A percentile compares a stretch with the other conserved stretches of the same genome.
These are phyloP conservation scores for Kluyveromyces sp. DNA, from an alignment of 1,139 yeast species.

Conservation along the genomic window DNA sequence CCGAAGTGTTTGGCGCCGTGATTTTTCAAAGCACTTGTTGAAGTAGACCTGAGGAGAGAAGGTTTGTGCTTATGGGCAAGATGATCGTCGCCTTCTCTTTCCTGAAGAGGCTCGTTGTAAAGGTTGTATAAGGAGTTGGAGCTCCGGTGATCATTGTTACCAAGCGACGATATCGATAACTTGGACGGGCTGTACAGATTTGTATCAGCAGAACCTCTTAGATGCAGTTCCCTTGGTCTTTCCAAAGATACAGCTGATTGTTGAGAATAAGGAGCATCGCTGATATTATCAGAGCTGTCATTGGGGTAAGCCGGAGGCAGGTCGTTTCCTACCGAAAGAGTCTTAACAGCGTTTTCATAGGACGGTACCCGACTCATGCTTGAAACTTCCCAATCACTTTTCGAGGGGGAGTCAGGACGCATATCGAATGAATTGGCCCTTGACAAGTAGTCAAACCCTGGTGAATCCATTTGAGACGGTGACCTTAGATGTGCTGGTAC, in stretches of 20 bases:
- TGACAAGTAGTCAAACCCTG: conserved; percentile 51
- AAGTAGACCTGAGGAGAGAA: conserved; percentile 8
- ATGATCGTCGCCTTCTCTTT: conserved; percentile 10
- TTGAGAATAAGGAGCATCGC: background rate
- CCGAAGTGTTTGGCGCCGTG: conserved; percentile 21
- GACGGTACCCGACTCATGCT: conserved; percentile 70
- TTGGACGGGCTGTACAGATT: conserved; percentile 14
- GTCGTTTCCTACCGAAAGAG: conserved; percentile 41
- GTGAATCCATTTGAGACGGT: conserved; percentile 39
- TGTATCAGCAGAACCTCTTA: conserved; percentile 14
- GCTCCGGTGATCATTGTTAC: conserved; percentile 23
- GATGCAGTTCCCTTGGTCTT: conserved; percentile 19
- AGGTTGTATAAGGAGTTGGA: conserved; percentile 17
- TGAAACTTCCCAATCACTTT: conserved; percentile 38
- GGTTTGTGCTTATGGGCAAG: background rate
- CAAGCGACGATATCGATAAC: conserved; percentile 15
- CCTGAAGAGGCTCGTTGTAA: conserved; percentile 11
- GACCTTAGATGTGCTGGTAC: conserved; percentile 25
- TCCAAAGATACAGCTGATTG: conserved; percentile 11
- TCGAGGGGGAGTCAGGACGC: conserved; percentile 15
- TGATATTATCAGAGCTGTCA: conserved; percentile 12
- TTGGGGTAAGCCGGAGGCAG: conserved; percentile 57
- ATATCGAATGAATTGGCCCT: conserved; percentile 43
- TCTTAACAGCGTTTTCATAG: conserved; percentile 64
- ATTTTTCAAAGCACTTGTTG: conserved; percentile 15